These are phyloP conservation scores for Cytospora chrysosperma DNA, from an alignment of 2,329 filamentous ascomycete genomes.

Conservation along the genomic window DNA sequence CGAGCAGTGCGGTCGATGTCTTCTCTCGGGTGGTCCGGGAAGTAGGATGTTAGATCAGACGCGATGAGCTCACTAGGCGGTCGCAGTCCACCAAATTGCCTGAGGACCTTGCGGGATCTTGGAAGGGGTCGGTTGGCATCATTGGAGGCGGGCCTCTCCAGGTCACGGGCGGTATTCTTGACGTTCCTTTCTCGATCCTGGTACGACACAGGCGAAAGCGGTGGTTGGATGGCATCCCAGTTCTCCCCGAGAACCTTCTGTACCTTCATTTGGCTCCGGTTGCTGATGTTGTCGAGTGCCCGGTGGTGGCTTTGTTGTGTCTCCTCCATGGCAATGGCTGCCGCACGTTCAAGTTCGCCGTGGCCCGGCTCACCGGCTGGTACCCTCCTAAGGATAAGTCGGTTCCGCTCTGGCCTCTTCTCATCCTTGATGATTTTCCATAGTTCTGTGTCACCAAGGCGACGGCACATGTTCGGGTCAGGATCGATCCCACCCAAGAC, in stretches of 20 bases:
- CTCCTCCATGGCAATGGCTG: constrained; percentile 87
- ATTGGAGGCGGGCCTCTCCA: constrained; percentile 55
- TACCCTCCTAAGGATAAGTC: constrained; percentile 89
- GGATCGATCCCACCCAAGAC: constrained; percentile 83
- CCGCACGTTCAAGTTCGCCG: constrained; percentile 82
- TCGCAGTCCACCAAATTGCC: constrained; percentile 85
- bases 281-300: constrained; percentile 63
- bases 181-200: constrained; percentile 69
- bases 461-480: constrained; percentile 75
- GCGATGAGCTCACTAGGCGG: constrained; percentile 97
- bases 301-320: constrained; percentile 69
- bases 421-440: constrained; percentile 88
- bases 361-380: constrained; percentile 86
- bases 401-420: constrained; percentile 80
- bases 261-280: constrained; percentile 81
- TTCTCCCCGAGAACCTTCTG: constrained; percentile 86
- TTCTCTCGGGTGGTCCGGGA: constrained; percentile 90
- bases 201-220: constrained; percentile 77
- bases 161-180: constrained; percentile 55
- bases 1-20: constrained; percentile 95
- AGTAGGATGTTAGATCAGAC: constrained; percentile 93
- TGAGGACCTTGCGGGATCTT: constrained; percentile 56
- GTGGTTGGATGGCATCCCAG: constrained; percentile 79
- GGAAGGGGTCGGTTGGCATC: constrained; percentile 43
- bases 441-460: constrained; percentile 81